Evolutionary conservation across 768 basidiomycete species (phyloP), one percentile per base, ranked within the genome.

Genomic region (Termitomyces sp.): DNA sequence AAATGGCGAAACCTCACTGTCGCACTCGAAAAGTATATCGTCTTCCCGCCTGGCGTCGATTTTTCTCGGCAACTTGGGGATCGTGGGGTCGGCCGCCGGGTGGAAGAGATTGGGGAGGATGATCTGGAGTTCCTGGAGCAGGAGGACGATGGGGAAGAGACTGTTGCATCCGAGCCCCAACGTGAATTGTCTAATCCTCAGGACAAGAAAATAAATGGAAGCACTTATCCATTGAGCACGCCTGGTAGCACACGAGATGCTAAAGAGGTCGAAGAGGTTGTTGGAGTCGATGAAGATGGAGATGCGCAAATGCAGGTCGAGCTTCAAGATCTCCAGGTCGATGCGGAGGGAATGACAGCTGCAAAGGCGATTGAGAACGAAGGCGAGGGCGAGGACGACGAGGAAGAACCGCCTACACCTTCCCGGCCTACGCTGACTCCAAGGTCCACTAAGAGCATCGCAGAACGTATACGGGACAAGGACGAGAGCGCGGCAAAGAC

Each of bases 1-100:
- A 78, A 84, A 51, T 97, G 94, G 94, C 79, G 80, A 47, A 77
- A 79, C 35, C 73, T 90, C 56, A 85, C 86, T 0, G 78, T 82
- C 12, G 85, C 80, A 0, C 69, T 77, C 17, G 81, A 84, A 50
- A 86, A 85, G 55, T 93, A 92, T 69, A 81, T 85, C 58, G 64
- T 75, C 28, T 92, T 88, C 60, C 85, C 89, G 0, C 75, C 77
- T 0, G 85, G 85, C 11, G 69, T 89, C 43, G 85, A 93, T 66
- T 90, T 88, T 65, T 75, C 75, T 38, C 62, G 62, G 26, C 56
- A 75, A 38, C 65, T 83, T 1, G 80, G 77, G 2, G 72, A 76
- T 53, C 60, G 77, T 12, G 74, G 78, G 0, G 63, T 79, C 5
- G 72, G 71, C 23, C 65, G 69, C 1, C 61, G 60, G 9, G 60